phyloP scores from a whole-genome alignment of 768 basidiomycete species.

The Termitomyces sp. region DNA sequence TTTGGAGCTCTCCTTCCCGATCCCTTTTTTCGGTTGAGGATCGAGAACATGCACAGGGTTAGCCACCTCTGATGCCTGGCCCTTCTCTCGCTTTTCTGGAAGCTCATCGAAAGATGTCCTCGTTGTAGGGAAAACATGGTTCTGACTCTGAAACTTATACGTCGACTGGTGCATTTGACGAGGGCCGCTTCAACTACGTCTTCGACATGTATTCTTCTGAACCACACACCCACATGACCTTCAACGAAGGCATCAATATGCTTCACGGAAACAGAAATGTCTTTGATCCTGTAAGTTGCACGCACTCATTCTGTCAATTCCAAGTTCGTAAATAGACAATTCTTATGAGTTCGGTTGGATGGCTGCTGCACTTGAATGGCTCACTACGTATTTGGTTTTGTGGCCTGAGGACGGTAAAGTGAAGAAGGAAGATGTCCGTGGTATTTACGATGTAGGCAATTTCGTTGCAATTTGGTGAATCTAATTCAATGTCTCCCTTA shows the following conservation, averaged over 20 bases:
- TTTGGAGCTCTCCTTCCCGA: constrained; percentile 32
- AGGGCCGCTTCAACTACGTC: constrained; percentile 29
- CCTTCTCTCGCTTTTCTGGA: background rate
- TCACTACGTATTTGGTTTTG: constrained; percentile 31
- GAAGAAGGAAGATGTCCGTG: constrained; percentile 33
- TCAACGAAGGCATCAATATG: constrained; percentile 34
- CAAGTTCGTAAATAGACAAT: background rate
- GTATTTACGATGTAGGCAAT: constrained; percentile 30
- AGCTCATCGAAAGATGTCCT: background rate
- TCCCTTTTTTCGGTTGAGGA: constrained; percentile 36
- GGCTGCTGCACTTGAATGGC: constrained; percentile 35
- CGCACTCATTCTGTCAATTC: background rate
- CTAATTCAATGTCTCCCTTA: background rate
- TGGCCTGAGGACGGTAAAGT: constrained; percentile 30
- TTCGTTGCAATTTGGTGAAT: background rate
- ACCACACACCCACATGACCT: constrained; percentile 33
- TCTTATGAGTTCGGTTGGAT: constrained; percentile 33
- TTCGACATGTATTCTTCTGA: constrained; percentile 35
- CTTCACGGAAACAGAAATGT: constrained; percentile 32
- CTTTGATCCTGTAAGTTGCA: constrained; percentile 27
- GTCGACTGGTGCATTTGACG: constrained; percentile 32
- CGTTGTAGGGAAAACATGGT: constrained; percentile 34
- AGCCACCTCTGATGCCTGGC: background rate
- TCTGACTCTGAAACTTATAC: constrained; percentile 35
- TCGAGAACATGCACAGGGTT: constrained; percentile 34